A percentile compares a stretch with the other conserved stretches of the same genome.
Conservation (phyloP, 2,329 filamentous ascomycete genomes). For the Coniochaeta sp. region DNA sequence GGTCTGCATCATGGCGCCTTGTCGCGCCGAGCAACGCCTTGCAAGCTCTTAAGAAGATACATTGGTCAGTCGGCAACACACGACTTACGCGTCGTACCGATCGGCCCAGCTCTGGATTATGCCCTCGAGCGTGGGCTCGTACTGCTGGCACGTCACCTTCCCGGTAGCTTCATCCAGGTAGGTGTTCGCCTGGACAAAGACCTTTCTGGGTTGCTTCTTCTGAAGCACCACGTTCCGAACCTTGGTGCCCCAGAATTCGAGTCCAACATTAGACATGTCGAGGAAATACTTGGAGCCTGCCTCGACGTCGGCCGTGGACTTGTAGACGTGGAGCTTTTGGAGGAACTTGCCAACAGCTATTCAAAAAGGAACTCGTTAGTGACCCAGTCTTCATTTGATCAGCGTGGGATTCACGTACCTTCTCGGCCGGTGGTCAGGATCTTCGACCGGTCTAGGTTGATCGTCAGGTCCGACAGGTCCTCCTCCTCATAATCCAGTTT, state of each 20-base stretch:
- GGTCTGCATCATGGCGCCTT: not conserved
- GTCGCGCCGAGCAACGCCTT: not conserved
- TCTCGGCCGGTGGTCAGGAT: slow-evolving; percentile 77
- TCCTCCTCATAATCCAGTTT: slow-evolving; percentile 66
- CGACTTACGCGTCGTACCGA: not conserved
- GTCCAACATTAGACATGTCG: slow-evolving; percentile 73
- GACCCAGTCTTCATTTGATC: not conserved
- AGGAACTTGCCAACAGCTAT: slow-evolving; percentile 75
- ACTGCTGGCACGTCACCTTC: slow-evolving; percentile 73
- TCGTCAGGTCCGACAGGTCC: slow-evolving; percentile 72
- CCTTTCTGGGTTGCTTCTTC: slow-evolving; percentile 77
- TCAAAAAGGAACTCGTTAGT: not conserved
- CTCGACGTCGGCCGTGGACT: slow-evolving; percentile 78
- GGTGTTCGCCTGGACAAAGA: slow-evolving; percentile 94
- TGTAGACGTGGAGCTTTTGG: slow-evolving; percentile 88
- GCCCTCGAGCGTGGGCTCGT: slow-evolving; percentile 72
- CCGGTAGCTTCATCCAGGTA: slow-evolving; percentile 60
- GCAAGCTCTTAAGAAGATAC: not conserved
- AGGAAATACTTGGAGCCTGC: slow-evolving; percentile 74
- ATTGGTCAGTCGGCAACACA: not conserved
- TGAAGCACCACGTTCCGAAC: slow-evolving; percentile 68
- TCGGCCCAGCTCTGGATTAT: slow-evolving; percentile 80
- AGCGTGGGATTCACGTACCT: slow-evolving; percentile 26
- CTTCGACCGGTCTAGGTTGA: slow-evolving; percentile 77
- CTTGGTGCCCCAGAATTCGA: slow-evolving; percentile 76